Evolutionary conservation across 139 green algal species (phyloP), one percentile per base, ranked within the genome.

Genomic region (Parachlorella kessleri): DNA sequence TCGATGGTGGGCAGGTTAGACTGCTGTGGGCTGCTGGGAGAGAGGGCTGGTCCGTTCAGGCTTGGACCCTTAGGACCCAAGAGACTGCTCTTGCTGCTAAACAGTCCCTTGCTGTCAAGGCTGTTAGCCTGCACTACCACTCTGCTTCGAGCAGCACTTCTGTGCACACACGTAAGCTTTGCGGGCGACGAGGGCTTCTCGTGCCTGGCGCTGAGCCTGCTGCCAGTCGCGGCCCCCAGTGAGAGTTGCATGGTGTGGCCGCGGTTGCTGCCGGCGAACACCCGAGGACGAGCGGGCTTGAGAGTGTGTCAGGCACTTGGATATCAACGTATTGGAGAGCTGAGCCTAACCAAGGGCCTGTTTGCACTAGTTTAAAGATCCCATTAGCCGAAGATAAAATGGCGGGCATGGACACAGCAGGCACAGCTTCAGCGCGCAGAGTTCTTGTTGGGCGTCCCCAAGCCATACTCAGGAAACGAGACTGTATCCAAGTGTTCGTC

Each of bases 11-110:
- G 55, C 30, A 28, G n/a, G 48, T 18, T 59, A 10, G 48, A 28
- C 48, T 59, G 10, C 18, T 18, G 10, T 28, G 48, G 18, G 48
- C 70, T 83, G 55, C n/a, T 35, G 63, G 63, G 5, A 24, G 68
- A 59, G 32, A 40, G 28, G 6, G 77, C 38, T 23, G 59, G 41
- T 21, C 78, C 68, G 59, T 35, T 21, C 26, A 66, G 54, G 48
- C 66, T 66, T 55, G 69, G 77, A 39, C 8, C 38, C 28, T 74
- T 80, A 42, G 78, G 78, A 7, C 70, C 78, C 66, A 83, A 59
- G 40, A 83, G 73, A 70, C 78, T 83, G 78, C 67, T 77, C 48
- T 74, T 83, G 37, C 48, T 55, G 70, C n/a, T 83, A 70, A 65
- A 75, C 10, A 83, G 55, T 55, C 70, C 54, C 32, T 69, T 48